phyloP scores from a whole-genome alignment of 345 rosid species.

The Hevea brasiliensis region DNA sequence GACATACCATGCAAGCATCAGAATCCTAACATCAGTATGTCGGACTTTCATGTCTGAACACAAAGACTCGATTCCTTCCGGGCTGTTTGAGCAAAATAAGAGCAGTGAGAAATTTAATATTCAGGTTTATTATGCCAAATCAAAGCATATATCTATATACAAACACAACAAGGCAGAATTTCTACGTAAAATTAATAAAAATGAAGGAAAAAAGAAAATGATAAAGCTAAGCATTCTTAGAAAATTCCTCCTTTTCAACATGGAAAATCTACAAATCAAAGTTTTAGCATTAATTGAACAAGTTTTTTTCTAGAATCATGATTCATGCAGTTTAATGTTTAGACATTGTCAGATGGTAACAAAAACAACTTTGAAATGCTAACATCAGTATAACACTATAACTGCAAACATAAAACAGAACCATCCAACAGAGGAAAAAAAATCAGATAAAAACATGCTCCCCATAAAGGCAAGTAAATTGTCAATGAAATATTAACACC shows the following conservation, averaged over 20 bases:
- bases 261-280: neutral
- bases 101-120: constrained; percentile 1
- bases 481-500: neutral
- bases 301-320: neutral
- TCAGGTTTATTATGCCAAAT: neutral
- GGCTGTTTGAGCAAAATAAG: constrained; percentile 41
- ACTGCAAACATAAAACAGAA: neutral
- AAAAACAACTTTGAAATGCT: neutral
- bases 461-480: neutral
- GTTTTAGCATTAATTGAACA: neutral
- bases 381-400: too few species aligned
- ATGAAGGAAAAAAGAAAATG: neutral
- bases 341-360: too few species aligned
- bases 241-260: neutral
- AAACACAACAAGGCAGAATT: neutral
- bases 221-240: neutral
- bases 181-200: too few species aligned
- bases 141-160: neutral
- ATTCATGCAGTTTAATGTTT: too few species aligned
- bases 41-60: constrained; percentile 49
- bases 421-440: neutral
- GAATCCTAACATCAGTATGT: constrained; percentile 48
- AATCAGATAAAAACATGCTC: neutral
- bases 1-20: constrained; percentile 57
- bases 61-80: constrained; percentile 53